Base-by-base conservation (phyloP, 2,329 filamentous ascomycete species). In the Fusarium mexicanum region DNA sequence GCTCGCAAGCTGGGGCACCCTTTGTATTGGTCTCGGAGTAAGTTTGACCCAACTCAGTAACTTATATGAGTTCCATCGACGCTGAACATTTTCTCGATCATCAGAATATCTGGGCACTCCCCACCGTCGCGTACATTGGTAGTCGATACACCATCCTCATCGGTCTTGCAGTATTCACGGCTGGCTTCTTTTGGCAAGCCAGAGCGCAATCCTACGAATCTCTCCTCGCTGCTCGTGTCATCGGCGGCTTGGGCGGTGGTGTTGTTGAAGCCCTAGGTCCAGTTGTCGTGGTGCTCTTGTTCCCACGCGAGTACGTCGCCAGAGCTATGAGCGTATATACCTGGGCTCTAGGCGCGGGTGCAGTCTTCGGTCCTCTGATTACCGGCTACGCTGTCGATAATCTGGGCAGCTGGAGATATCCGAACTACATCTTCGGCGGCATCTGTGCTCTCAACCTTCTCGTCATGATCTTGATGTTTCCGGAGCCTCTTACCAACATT, bases 41-140 rank as follows among this genome's bases (percentile, higher is more conserved):
- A 26, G 50, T 37, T 11, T 16, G 2, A 1, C 5, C 5, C 29
- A 18, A 0, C 5, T 3, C 0, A n/a, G 47, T 3, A 13, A 9
- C 10, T 1, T 16, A 17, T 14, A 2, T 5, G 11, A 33, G 16
- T 53, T 37, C 31, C 17, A 22, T 37, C 17, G 31, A 10, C 50
- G n/a, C 50, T 53, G 50, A 50, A 33, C 29, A 33, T 7, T 9
- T 9, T 5, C 22, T n/a, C 16, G 29, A 50, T 50, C 5, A 5
- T 18, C 7, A 37, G 33, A 53, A 53, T 26, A 2, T 53, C 12
- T 53, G 50, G 50, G 50, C 50, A 3, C 50, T 53, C 0, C 50
- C 50, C 4, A 53, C 50, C 3, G 33, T 53, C n/a, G 50, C 50
- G 20, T 53, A 53, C 3, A 37, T 53, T 9, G 50, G 50, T 0